Base-by-base conservation (phyloP, 2,329 filamentous ascomycete species). In the Calycina herbarum region DNA sequence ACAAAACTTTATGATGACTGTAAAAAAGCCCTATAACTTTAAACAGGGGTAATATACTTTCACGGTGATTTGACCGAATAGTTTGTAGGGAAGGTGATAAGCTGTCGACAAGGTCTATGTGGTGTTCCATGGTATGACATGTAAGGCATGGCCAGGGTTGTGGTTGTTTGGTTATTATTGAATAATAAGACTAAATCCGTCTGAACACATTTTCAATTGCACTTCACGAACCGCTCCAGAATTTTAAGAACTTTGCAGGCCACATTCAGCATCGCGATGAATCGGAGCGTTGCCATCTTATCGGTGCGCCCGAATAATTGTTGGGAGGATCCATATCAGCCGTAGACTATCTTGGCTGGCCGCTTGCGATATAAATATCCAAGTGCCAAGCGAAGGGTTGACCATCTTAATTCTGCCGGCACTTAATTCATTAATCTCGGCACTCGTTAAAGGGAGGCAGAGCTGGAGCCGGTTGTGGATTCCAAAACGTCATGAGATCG, bases 391-490 rank as follows among this genome's bases (percentile, higher is more conserved):
- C 15, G 20, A 51, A n/a, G 24, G 42, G 38, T n/a, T 17, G 40
- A 35, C n/a, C 13, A 27, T 45, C 57, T 61, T 38, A 15, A 59
- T 15, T 59, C 17, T 42, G 40, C 48, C 48, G 48, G 48, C 24
- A 54, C 48, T 54, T 54, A 24, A 54, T 27, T 54, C 20, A 54
- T 51, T 51, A 11, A 24, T 48, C 42, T 54, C 48, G 48, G 48
- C 48, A 54, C 13, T 54, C 48, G 20, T 54, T 4, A 13, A 54
- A 27, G n/a, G 10, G 13, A 27, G n/a, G 20, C 20, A 51, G 24
- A 51, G 20, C 45, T 51, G 45, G 48, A 27, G 48, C 20, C 48
- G 20, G 20, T 20, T 27, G 48, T 54, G 48, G 48, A 5, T 24
- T 54, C 48, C 48, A 24, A 54, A 51, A 54, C 8, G 48, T 54